These are phyloP conservation scores for Paecilomyces sp. DNA, from an alignment of 2,329 filamentous ascomycete genomes.

Conservation along the genomic window DNA sequence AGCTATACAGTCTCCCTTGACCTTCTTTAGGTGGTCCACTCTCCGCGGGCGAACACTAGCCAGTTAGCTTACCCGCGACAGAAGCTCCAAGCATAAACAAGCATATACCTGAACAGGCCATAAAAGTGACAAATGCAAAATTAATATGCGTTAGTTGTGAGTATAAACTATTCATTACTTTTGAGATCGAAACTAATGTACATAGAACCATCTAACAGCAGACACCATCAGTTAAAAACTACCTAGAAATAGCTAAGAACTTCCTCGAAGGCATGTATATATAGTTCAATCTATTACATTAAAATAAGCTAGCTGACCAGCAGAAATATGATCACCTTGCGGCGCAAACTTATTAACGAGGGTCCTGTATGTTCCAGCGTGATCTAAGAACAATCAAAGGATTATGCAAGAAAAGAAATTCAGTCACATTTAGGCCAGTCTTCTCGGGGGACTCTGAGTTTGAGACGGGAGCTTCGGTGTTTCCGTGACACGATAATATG, in stretches of 20 bases:
- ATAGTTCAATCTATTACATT: neutral
- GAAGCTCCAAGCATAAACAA: neutral
- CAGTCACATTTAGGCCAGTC: neutral
- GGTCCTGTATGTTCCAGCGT: neutral
- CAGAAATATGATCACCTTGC: neutral
- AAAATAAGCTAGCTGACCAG: neutral
- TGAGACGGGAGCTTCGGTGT: constrained; percentile 7
- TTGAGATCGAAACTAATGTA: too few species aligned
- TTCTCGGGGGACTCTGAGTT: neutral
- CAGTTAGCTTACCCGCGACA: neutral
- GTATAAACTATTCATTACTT: too few species aligned
- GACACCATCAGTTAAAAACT: too few species aligned
- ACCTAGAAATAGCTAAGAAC: too few species aligned
- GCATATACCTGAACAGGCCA: too few species aligned
- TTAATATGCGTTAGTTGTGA: too few species aligned
- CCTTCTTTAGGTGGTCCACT: neutral
- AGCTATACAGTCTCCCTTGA: neutral
- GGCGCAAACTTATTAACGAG: neutral
- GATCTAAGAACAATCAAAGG: neutral
- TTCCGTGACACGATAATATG: constrained; percentile 19
- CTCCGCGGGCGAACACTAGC: neutral
- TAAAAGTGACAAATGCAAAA: too few species aligned
- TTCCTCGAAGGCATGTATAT: too few species aligned
- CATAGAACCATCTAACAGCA: too few species aligned
- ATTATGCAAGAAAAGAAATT: neutral